phyloP scores from a whole-genome alignment of 2,329 filamentous ascomycete species.

The Colletotrichum paranaense region DNA sequence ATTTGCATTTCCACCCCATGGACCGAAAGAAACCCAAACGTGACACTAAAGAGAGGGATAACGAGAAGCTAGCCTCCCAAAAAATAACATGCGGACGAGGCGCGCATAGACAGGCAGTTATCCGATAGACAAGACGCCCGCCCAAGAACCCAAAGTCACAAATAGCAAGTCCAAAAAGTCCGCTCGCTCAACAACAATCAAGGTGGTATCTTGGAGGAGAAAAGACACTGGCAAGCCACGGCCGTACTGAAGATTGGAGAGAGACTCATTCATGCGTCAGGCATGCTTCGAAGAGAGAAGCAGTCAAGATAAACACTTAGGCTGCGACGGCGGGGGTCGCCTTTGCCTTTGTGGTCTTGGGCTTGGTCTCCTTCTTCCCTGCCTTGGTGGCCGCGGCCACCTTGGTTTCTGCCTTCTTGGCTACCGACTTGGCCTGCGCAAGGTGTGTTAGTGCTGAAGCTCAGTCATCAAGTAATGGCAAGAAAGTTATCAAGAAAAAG shows the following conservation, averaged over 20 bases:
- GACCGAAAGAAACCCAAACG: background rate
- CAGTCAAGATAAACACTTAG: background rate
- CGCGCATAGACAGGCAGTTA: background rate
- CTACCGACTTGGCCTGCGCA: conserved; percentile 30
- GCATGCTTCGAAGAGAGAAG: background rate
- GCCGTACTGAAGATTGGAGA: background rate
- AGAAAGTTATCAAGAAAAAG: background rate
- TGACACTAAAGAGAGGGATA: background rate
- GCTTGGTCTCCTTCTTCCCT: conserved; percentile 35
- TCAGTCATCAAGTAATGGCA: background rate
- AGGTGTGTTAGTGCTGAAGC: background rate
- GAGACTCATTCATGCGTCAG: background rate
- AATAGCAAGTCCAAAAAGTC: conserved; percentile 4
- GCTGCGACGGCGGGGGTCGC: conserved; percentile 12
- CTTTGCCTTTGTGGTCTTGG: conserved; percentile 31
- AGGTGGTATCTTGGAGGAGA: conserved; percentile 27
- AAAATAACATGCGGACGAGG: background rate
- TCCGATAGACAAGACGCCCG: background rate
- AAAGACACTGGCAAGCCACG: conserved; percentile 20
- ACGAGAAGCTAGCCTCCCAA: background rate
- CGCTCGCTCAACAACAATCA: conserved; percentile 23
- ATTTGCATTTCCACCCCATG: background rate
- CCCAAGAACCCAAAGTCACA: background rate
- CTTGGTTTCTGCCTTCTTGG: conserved; percentile 34
- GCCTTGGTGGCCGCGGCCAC: conserved; percentile 23